phyloP scores from a whole-genome alignment of 1,284 basidiomycete genomes.

The Sphaerobolus stellatus region DNA sequence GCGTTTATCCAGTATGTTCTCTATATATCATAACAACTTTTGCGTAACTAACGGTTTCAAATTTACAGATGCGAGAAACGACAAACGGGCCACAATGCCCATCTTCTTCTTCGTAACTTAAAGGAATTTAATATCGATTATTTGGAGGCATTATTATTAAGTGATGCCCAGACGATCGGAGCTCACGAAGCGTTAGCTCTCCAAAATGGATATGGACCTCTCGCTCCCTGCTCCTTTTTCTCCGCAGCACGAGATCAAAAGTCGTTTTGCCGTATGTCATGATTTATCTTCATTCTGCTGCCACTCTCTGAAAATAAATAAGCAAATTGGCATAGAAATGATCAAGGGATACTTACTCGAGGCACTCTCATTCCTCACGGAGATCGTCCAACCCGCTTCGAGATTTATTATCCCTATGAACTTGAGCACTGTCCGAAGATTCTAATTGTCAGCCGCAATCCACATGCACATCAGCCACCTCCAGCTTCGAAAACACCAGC shows the following conservation, averaged over 20 bases:
- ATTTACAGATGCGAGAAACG: slow-evolving; percentile 17
- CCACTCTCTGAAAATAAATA: not conserved
- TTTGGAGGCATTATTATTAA: slow-evolving; percentile 18
- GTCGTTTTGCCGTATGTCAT: slow-evolving; percentile 19
- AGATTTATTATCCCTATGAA: slow-evolving; percentile 23
- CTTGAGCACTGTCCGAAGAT: slow-evolving; percentile 17
- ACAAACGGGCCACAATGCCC: slow-evolving; percentile 5
- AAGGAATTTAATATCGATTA: slow-evolving; percentile 24
- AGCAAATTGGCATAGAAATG: slow-evolving; percentile 25
- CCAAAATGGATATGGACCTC: slow-evolving; percentile 23
- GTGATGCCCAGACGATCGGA: not conserved
- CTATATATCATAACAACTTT: too few relatives aligned
- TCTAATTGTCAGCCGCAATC: slow-evolving; percentile 19
- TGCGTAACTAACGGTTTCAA: too few relatives aligned
- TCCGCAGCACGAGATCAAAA: slow-evolving; percentile 17
- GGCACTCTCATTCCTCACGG: slow-evolving; percentile 2
- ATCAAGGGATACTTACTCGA: slow-evolving; percentile 13
- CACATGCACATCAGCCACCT: slow-evolving; percentile 19
- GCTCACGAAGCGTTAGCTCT: slow-evolving; percentile 1
- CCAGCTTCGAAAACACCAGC: slow-evolving; percentile 14
- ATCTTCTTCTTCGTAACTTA: slow-evolving; percentile 22
- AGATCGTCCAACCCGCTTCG: slow-evolving; percentile 19
- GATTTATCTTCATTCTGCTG: not conserved
- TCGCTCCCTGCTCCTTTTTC: slow-evolving; percentile 16
- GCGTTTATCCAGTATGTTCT: too few relatives aligned